phyloP scores from a whole-genome alignment of 257 asterid genomes.

The Solanum chiquidenum region DNA sequence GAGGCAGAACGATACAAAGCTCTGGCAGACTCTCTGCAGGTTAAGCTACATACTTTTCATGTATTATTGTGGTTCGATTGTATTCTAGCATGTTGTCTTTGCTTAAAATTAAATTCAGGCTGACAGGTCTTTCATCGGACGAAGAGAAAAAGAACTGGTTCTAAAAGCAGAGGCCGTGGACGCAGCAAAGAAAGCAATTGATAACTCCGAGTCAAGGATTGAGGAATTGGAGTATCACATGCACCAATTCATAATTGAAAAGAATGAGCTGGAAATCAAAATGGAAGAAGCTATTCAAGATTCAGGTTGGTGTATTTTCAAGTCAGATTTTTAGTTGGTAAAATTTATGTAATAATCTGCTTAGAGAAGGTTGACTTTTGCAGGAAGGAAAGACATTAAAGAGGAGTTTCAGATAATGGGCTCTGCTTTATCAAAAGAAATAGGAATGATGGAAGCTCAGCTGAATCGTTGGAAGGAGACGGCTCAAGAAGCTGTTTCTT shows the following conservation, averaged over 20 bases:
- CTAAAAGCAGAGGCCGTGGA: slow-evolving; percentile 59
- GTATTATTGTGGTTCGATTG: background rate
- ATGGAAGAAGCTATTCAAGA: slow-evolving; percentile 88
- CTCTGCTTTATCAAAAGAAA: slow-evolving; percentile 82
- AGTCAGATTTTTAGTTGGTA: slow-evolving; percentile 1
- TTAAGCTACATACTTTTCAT: slow-evolving; percentile 20
- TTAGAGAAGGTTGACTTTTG: slow-evolving; percentile 10
- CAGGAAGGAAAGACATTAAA: slow-evolving; percentile 82
- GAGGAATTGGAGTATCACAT: slow-evolving; percentile 69
- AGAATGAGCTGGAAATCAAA: slow-evolving; percentile 71
- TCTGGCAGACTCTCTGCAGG: slow-evolving; percentile 72
- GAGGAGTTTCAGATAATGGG: slow-evolving; percentile 87
- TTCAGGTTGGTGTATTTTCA: slow-evolving; percentile 50
- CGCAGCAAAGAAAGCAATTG: slow-evolving; percentile 45
- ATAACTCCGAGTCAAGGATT: slow-evolving; percentile 51
- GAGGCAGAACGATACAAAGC: slow-evolving; percentile 75
- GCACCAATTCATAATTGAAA: slow-evolving; percentile 50
- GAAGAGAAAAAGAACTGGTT: slow-evolving; percentile 76
- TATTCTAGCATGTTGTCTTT: slow-evolving; percentile 8
- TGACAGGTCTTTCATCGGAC: slow-evolving; percentile 63
- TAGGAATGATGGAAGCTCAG: slow-evolving; percentile 79
- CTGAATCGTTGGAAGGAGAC: slow-evolving; percentile 72
- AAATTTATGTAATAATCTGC: slow-evolving; percentile 12
- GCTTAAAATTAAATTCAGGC: slow-evolving; percentile 49
- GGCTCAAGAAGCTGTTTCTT: slow-evolving; percentile 73